A percentile compares a stretch with the other conserved stretches of the same genome.
These are phyloP conservation scores for Solanum sitiens DNA, from an alignment of 257 asterid genomes.

Conservation along the genomic window DNA sequence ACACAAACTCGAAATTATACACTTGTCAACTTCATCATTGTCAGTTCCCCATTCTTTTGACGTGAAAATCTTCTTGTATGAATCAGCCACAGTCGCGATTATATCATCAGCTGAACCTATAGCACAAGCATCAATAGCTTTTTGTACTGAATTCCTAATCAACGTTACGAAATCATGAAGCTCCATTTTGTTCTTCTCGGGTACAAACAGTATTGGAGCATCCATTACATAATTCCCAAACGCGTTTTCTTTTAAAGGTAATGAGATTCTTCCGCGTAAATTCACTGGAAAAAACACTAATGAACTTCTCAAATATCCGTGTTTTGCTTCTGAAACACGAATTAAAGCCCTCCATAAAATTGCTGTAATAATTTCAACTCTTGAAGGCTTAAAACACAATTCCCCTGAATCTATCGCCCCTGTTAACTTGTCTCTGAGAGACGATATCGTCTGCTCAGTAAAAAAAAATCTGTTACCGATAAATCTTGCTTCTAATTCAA, in stretches of 20 bases:
- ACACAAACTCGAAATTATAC: background rate
- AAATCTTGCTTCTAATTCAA: background rate
- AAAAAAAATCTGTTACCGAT: background rate
- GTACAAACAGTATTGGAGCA: background rate
- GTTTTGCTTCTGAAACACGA: background rate
- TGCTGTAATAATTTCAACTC: background rate
- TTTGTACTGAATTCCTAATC: background rate
- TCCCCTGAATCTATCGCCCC: background rate
- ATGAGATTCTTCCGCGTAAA: background rate
- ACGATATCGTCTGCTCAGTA: background rate
- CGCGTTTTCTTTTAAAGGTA: background rate
- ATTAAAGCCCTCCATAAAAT: conserved; percentile 15
- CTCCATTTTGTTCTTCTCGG: background rate
- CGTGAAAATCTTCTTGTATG: background rate
- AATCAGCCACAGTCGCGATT: background rate
- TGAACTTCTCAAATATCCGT: background rate
- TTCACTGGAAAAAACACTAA: background rate
- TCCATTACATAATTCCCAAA: conserved; percentile 8
- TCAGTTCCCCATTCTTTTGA: background rate
- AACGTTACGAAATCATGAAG: background rate
- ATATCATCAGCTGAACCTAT: background rate
- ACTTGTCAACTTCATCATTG: background rate
- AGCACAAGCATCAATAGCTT: background rate
- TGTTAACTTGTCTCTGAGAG: background rate
- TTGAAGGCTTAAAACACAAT: background rate